A percentile compares a stretch with the other conserved stretches of the same genome.
phyloP scores from a whole-genome alignment of 2,329 filamentous ascomycete species.

The Chaetomiaceae sp. region DNA sequence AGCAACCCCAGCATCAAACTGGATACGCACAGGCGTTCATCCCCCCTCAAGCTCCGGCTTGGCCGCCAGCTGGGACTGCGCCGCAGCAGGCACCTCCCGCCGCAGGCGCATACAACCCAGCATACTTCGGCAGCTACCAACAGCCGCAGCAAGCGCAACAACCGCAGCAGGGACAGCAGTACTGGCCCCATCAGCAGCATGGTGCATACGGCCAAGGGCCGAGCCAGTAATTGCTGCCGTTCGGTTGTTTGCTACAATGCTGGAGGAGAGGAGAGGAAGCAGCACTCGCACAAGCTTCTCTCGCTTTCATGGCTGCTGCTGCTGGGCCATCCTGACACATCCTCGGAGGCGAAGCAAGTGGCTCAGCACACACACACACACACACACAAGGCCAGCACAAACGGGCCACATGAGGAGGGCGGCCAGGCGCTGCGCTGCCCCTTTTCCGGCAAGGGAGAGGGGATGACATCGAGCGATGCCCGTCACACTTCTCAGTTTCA shows the following conservation, averaged over 20 bases:
- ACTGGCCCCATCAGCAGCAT: conserved; percentile 19
- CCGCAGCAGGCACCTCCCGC: conserved; percentile 31
- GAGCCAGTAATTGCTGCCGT: conserved; percentile 3
- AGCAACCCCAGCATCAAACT: conserved; percentile 7
- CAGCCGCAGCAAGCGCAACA: conserved; percentile 36
- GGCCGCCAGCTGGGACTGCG: conserved; percentile 28
- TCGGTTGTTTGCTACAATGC: background rate
- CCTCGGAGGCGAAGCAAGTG: background rate
- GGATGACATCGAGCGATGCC: too few species aligned
- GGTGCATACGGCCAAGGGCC: conserved; percentile 17
- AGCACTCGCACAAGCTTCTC: too few species aligned
- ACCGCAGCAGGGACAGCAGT: conserved; percentile 24
- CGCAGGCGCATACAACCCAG: conserved; percentile 50
- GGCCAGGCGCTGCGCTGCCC: background rate
- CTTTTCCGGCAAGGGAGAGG: too few species aligned
- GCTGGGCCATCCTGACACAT: background rate
- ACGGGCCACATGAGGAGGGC: background rate
- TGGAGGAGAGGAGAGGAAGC: too few species aligned
- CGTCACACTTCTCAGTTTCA: too few species aligned
- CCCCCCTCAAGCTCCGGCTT: conserved; percentile 31
- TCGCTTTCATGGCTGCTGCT: too few species aligned
- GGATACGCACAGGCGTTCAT: conserved; percentile 32
- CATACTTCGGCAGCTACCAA: conserved; percentile 49
- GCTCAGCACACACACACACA: too few species aligned
- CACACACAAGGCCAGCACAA: too few species aligned